Evolutionary conservation across 2,329 filamentous ascomycete genomes (phyloP).

Genomic region (Colletotrichum tanaceti): DNA sequence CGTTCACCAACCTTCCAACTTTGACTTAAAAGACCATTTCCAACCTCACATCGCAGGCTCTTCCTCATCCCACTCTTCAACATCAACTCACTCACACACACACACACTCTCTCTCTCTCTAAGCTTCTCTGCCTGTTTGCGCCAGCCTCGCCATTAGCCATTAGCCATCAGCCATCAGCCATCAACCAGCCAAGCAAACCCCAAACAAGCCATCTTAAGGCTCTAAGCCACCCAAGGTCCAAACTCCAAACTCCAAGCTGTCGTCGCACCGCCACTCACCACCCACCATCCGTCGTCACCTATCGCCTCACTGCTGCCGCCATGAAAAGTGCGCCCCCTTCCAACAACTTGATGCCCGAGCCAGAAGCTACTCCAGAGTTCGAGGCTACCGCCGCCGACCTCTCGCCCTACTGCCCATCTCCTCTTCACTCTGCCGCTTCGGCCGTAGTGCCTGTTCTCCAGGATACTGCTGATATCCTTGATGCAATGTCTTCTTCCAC

Average conservation of each 20-base stretch:
- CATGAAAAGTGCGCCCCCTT: constrained; percentile 13
- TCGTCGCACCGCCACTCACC: constrained; percentile 5
- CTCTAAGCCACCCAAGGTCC: no score
- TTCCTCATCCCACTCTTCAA: neutral
- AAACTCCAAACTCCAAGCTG: neutral
- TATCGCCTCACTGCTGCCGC: no score
- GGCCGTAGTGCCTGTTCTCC: constrained; percentile 61
- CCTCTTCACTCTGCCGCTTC: constrained; percentile 60
- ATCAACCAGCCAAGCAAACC: neutral
- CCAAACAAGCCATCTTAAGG: no score
- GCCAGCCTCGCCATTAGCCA: constrained; percentile 19
- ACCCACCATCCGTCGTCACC: constrained; percentile 12
- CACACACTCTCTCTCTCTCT: neutral
- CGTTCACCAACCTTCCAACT: neutral
- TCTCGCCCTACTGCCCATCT: constrained; percentile 64
- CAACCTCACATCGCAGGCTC: neutral
- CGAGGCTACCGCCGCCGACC: constrained; percentile 65
- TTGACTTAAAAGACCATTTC: constrained; percentile 36
- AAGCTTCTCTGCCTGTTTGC: constrained; percentile 20
- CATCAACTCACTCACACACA: neutral
- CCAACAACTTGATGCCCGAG: constrained; percentile 57
- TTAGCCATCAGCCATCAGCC: neutral
- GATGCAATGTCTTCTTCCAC: constrained; percentile 54
- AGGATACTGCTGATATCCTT: constrained; percentile 64
- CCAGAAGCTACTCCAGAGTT: constrained; percentile 52